These are phyloP conservation scores for Scenedesmus sp. DNA, from an alignment of 163 green algal species.

Conservation along the genomic window DNA sequence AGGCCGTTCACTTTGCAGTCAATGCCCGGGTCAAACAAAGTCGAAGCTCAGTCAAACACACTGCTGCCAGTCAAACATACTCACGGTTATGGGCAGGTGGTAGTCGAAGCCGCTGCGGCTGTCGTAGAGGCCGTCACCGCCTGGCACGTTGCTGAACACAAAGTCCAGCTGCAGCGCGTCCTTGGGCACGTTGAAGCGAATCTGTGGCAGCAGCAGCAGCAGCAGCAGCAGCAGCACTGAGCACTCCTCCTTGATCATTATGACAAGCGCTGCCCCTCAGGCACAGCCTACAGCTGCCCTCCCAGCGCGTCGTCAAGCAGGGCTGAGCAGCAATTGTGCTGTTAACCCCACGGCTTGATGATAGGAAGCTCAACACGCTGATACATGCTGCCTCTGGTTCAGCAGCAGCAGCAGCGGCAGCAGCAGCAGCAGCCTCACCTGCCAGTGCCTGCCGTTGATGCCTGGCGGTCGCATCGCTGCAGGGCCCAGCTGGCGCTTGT, in stretches of 20 bases:
- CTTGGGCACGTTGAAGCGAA: conserved; percentile 79
- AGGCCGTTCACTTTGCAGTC: background rate
- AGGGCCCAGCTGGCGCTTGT: conserved; percentile 51
- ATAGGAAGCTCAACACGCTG: background rate
- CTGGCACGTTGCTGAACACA: conserved; percentile 89
- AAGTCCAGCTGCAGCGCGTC: conserved; percentile 96
- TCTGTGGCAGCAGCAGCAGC: conserved; percentile 21
- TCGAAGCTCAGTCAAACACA: background rate
- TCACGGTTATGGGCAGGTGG: conserved; percentile 86
- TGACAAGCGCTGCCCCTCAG: too few relatives aligned
- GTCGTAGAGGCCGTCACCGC: conserved; percentile 88
- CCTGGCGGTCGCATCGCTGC: conserved; percentile 71
- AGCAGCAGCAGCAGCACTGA: conserved; percentile 10
- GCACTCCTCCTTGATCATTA: background rate
- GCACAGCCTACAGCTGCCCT: background rate
- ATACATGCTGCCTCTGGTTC: too few relatives aligned
- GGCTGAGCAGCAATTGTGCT: background rate
- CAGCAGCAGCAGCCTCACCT: background rate
- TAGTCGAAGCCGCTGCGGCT: conserved; percentile 95
- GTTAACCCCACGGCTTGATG: background rate
- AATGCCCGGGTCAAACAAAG: background rate
- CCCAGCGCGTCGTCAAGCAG: background rate
- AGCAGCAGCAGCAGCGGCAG: too few relatives aligned
- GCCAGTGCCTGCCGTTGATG: conserved; percentile 22
- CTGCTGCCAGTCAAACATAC: background rate